These are phyloP conservation scores for Articulospora tetracladia DNA, from an alignment of 495 filamentous ascomycete genomes.

Conservation along the genomic window DNA sequence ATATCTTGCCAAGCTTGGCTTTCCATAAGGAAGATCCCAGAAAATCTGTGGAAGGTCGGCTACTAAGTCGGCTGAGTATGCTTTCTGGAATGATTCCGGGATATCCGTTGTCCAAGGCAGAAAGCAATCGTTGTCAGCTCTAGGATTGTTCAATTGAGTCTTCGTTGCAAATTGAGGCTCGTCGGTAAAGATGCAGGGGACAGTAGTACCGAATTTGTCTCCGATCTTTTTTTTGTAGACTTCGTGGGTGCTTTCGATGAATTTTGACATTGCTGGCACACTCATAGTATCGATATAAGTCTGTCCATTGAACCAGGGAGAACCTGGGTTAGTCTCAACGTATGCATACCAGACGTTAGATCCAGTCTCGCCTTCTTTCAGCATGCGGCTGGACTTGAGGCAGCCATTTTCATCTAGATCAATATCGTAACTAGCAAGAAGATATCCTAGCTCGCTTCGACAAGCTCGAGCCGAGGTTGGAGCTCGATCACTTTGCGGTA, in stretches of 20 bases:
- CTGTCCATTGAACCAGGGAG: conserved; percentile 26
- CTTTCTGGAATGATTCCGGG: conserved; percentile 5
- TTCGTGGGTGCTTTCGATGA: conserved; percentile 26
- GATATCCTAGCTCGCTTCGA: conserved; percentile 13
- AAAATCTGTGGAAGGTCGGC: conserved; percentile 17
- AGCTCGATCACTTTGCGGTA: neutral
- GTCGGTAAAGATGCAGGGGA: conserved; percentile 28
- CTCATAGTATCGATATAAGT: conserved; percentile 27
- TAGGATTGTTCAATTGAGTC: conserved; percentile 16
- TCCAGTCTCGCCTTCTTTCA: conserved; percentile 8
- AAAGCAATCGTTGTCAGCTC: conserved; percentile 16
- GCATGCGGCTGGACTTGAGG: conserved; percentile 7
- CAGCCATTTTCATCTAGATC: conserved; percentile 16
- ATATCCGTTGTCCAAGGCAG: conserved; percentile 24
- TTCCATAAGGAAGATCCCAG: conserved; percentile 21
- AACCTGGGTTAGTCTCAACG: conserved; percentile 17
- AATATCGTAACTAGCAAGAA: conserved; percentile 20
- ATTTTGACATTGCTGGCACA: conserved; percentile 18
- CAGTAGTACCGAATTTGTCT: conserved; percentile 21
- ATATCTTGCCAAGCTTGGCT: conserved; percentile 19
- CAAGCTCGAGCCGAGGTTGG: neutral
- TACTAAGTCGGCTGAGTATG: conserved; percentile 16
- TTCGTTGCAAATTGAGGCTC: conserved; percentile 28
- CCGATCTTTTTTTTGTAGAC: conserved; percentile 22
- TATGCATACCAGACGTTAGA: conserved; percentile 24